Base-by-base conservation (phyloP, 352 stramenopile species). In the Thraustochytrium striatum region DNA sequence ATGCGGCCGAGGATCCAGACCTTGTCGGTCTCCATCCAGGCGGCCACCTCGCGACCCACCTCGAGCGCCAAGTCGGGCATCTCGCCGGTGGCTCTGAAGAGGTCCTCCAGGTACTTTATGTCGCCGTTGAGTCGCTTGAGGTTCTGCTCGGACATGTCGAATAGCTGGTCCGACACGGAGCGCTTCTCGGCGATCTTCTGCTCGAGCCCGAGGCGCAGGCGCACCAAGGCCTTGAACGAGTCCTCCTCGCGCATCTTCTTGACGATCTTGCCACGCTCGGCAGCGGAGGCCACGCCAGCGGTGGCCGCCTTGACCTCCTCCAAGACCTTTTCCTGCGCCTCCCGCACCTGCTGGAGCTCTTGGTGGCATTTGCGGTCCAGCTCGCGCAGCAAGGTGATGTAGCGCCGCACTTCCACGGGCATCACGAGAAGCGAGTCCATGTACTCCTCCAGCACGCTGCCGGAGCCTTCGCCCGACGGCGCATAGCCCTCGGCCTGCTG, bases 121-220 rank as follows among this genome's bases (percentile, higher is more conserved):
- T 75, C 65, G 32, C 30, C 43, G 2, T 38, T 30, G 7, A 75
- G 65, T 0, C 65, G 65, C 39, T 75, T 75, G n/a, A 75, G 44
- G 52, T 75, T 75, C 35, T 62, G 65, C 39, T 75, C 65, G 5
- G 65, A 75, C 65, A 75, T 75, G 50, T 75, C 65, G 65, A 35
- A 75, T 25, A 75, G 65, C 39, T 75, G 65, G 65, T 75, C 65
- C 25, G 65, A 58, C 19, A 75, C 68, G 32, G 32, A 55, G 16
- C 65, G 44, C 36, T 75, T 75, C 65, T 75, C 65, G 5, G 39
- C 65, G 25, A 75, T 75, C 25, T 75, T 75, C 41, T 75, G 65
- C 32, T 58, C 68, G 35, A 75, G 50, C 30, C 30, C 41, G 25
- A 43, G 41, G 8, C 65, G 44, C 65, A 75, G 2, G 3, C n/a